Base-by-base conservation (phyloP, 495 filamentous ascomycete species). In the Talaromyces adpressus region DNA sequence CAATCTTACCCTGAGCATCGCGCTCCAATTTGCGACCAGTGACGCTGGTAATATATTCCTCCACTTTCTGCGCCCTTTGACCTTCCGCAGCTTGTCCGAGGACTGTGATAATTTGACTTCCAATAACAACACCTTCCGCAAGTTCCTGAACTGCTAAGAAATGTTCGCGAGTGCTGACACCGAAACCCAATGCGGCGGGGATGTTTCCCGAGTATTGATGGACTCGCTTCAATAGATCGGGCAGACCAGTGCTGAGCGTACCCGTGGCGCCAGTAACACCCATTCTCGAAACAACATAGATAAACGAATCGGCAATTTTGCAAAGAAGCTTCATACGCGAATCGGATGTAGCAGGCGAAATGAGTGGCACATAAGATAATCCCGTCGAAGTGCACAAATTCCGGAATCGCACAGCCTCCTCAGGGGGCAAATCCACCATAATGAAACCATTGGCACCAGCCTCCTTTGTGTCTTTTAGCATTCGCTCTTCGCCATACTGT, bases 221-320 rank as follows among this genome's bases (percentile, higher is more conserved):
- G n/a, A 98, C 94, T 2, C 90, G 84, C 51, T 81, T 80, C 63
- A 98, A 80, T 27, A 98, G 83, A 53, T 89, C 87, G 16, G 92
- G 89, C 9, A 98, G 82, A 61, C 88, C 87, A 47, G 83, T 75
- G 72, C 89, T 96, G 64, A 98, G 80, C 29, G 83, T 86, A 30
- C 93, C 92, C 0, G 88, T 88, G 22, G 91, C 94, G 67, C 94
- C 94, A 2, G 94, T 98, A 36, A 97, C 92, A 65, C 94, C 94
- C 91, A 97, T 96, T 64, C 93, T 84, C 2, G 94, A 98, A 22
- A 98, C 95, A 62, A 99, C 94, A 73, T 99, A 99, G 76, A 99
- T 95, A 80, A 99, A 99, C 8, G 92, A 96, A 76, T 98, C 93
- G 68, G 95, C 94, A 57, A 99, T 95, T 75, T 90, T 87, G 84